Percentiles rank a stretch among this genome's conserved stretches.
Evolutionary conservation across 192 early-diverging fungal genomes (phyloP).

Genomic region (Fimicolochytrium jonesii): DNA sequence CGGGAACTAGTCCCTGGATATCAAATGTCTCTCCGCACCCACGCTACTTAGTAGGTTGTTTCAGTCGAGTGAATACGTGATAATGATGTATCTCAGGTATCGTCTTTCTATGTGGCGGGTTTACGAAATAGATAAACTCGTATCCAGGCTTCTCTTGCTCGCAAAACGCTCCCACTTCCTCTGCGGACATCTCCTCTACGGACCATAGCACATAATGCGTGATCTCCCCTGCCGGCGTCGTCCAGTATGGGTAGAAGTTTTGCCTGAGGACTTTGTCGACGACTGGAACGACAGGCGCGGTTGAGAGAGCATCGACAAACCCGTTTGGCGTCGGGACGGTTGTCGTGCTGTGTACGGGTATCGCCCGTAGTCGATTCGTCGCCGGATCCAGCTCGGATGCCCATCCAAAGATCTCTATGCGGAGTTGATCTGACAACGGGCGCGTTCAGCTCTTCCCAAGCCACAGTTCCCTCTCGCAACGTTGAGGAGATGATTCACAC

Average conservation of each 20-base stretch:
- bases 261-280: slow-evolving; percentile 13
- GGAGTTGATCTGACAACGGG: slow-evolving; percentile 3
- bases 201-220: slow-evolving; percentile 27
- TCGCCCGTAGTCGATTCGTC: not conserved
- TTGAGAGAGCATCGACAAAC: not conserved
- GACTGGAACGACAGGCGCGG: not conserved
- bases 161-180: slow-evolving; percentile 1
- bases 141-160: slow-evolving; percentile 10
- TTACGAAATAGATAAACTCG: slow-evolving; percentile 21
- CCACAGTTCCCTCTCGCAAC: not conserved
- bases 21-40: too few relatives aligned
- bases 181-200: slow-evolving; percentile 10
- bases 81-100: slow-evolving; percentile 25
- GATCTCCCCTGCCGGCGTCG: slow-evolving; percentile 8
- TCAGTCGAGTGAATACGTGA: too few relatives aligned
- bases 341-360: not conserved
- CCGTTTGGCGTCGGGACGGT: not conserved
- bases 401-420: slow-evolving; percentile 7
- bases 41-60: too few relatives aligned
- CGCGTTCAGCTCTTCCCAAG: too few relatives aligned
- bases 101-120: slow-evolving; percentile 28
- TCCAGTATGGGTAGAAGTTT: slow-evolving; percentile 28
- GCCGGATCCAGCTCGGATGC: not conserved
- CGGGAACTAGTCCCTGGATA: too few relatives aligned
- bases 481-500: not conserved